Base-by-base conservation (phyloP, 1,284 basidiomycete genomes). In the Microbotryum lychnidis-dioicae region DNA sequence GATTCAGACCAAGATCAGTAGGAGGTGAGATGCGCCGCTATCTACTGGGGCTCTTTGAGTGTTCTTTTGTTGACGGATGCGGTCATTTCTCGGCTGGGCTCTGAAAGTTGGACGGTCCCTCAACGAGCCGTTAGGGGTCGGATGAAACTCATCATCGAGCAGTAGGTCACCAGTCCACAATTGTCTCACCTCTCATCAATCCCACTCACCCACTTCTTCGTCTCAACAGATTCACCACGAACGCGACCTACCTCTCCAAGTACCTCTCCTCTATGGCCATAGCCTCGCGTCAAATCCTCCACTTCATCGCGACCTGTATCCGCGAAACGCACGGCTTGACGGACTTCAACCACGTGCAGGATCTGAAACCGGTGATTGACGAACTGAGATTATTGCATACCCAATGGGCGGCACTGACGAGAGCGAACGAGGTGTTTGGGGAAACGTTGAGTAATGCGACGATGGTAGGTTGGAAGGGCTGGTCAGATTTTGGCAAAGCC, bases 1-100 rank as follows among this genome's bases (percentile, higher is more conserved):
- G 2, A 55, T 55, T 21, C 54, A 55, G 54, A 33, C 51, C 8
- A 52, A 21, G 51, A 52, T 52, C 51, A 52, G 27, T 21, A 31
- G 29, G n/a, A 31, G 29, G 51, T 52, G 18, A 52, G 51, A 18
- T 42, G 37, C 16, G n/a, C 33, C 33, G 45, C 42, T 37, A 6
- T 50, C 6, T 21, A 18, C 6, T 18, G 31, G 31, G 12, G 7
- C 50, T 52, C 50, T 31, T 21, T n/a, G n/a, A 25, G 6, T 27
- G 23, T 5, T 33, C 27, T 9, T 8, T 29, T 33, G 20, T 25
- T 33, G 8, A 16, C 20, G 5, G 20, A 21, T 54, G 14, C 45
- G 3, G 6, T 12, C 14, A 3, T 5, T 44, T 21, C n/a, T 29
- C 23, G 21, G 23, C 53, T 45, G 20, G 18, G n/a, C 44, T n/a